These are phyloP conservation scores for Leucoagaricus sp. DNA, from an alignment of 1,284 basidiomycete species.

Conservation along the genomic window DNA sequence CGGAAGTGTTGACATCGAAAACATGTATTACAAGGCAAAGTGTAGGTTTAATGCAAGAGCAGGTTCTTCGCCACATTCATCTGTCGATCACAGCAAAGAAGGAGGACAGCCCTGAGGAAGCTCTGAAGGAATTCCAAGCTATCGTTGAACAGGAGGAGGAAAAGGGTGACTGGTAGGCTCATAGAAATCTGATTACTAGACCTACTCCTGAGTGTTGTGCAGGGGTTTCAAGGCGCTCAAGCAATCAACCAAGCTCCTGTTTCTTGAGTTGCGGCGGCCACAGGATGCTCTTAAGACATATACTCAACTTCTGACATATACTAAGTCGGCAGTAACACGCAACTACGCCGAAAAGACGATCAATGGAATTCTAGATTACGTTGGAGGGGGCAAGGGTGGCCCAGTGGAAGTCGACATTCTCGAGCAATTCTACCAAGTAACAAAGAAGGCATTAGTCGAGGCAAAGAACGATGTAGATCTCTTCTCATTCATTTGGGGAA, in stretches of 20 bases:
- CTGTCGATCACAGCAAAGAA: slow-evolving; percentile 71
- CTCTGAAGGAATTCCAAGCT: slow-evolving; percentile 82
- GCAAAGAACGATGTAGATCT: slow-evolving; percentile 89
- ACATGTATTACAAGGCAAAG: slow-evolving; percentile 98
- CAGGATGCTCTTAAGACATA: slow-evolving; percentile 88
- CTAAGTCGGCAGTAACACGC: slow-evolving; percentile 88
- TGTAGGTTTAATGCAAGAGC: slow-evolving; percentile 51
- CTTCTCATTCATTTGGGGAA: background rate
- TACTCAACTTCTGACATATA: slow-evolving; percentile 85
- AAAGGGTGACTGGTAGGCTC: slow-evolving; percentile 86
- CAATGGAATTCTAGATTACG: slow-evolving; percentile 98
- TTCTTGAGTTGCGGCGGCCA: slow-evolving; percentile 76
- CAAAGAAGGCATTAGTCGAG: slow-evolving; percentile 87
- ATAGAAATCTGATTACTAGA: background rate
- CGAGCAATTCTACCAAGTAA: slow-evolving; percentile 94
- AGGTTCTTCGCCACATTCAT: background rate
- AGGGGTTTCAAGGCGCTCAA: slow-evolving; percentile 99
- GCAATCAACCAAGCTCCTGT: slow-evolving; percentile 95
- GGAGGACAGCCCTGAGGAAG: slow-evolving; percentile 88
- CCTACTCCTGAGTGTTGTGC: slow-evolving; percentile 10
- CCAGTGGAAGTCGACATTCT: slow-evolving; percentile 85
- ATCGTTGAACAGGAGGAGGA: slow-evolving; percentile 90
- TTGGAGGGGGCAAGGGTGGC: slow-evolving; percentile 88
- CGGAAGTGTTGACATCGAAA: slow-evolving; percentile 93
- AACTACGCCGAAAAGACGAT: slow-evolving; percentile 98